Evolutionary conservation across 1,139 yeast genomes (phyloP), one percentile per base, ranked within the genome.

Genomic region (Petasospora fabianii): DNA sequence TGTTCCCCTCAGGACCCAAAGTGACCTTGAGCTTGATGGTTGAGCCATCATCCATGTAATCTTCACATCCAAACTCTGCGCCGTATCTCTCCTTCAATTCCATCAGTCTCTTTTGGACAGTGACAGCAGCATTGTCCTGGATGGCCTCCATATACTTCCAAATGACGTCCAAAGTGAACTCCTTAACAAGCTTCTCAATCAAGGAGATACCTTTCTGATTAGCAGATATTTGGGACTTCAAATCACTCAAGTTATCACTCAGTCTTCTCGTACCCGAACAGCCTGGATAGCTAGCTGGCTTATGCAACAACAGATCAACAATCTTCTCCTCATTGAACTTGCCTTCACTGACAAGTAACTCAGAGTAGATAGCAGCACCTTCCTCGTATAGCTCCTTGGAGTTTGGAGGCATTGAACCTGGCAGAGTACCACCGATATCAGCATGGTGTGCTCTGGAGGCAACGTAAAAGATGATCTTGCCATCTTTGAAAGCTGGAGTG

Each of bases 401-500:
- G 50, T 68, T 63, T 10, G 76, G 72, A 9, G 76, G 74, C 57
- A 69, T 65, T 2, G 75, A 68, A 2, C 76, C 76, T 5, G 75
- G 72, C 14, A 68, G 49, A 27, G 63, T 62, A 30, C 74, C 73
- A 32, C 77, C 77, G 42, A 71, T 70, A 48, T 72, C 77, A 7
- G 76, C 73, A 55, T 72, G 77, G 49, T 72, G 77, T 2, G 74
- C 76, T 54, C 77, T 62, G 2, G 75, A 68, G 0, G 75, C 76
- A 27, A 68, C 70, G 47, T 64, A 68, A 43, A 71, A 71, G 20
- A 65, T 53, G 22, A 68, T 49, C 26, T 60, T 52, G 3, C 57
- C 64, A 14, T 53, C 56, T 44, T 65, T 56, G 48, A 72, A 70
- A 3, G 77, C 76, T 1, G 84, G 84, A 0, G 84, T 75, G 20